phyloP scores from a whole-genome alignment of 2,329 filamentous ascomycete species.

The Aspergillus neotritici region DNA sequence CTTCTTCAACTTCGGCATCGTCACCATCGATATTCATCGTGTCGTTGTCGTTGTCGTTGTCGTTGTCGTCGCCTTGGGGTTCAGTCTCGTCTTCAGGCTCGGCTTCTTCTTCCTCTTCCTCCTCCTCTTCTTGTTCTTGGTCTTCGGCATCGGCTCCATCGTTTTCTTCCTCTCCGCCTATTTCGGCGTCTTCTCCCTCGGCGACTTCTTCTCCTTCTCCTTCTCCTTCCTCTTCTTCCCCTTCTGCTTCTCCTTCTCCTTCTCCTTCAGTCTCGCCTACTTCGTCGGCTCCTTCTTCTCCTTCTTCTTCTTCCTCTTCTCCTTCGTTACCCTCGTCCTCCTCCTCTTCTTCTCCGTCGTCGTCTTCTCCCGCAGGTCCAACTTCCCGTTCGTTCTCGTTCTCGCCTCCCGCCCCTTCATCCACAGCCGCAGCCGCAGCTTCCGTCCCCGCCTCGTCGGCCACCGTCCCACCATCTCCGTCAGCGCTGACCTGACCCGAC shows the following conservation, averaged over 20 bases:
- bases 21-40: conserved; percentile 9
- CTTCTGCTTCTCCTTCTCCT: conserved; percentile 7
- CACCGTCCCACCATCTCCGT: conserved; percentile 18
- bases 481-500: conserved; percentile 16
- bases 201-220: conserved; percentile 7
- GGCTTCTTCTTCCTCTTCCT: conserved; percentile 7
- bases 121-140: conserved; percentile 14
- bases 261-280: conserved; percentile 14
- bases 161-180: conserved; percentile 13
- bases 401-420: conserved; percentile 13
- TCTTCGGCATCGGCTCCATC: conserved; percentile 8
- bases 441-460: conserved; percentile 18
- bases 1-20: conserved; percentile 12
- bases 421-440: conserved; percentile 12
- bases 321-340: conserved; percentile 8
- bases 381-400: neutral
- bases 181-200: conserved; percentile 13
- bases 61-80: conserved; percentile 6
- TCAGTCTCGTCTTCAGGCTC: neutral
- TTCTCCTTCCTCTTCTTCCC: conserved; percentile 9
- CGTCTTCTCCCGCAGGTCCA: neutral
- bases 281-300: conserved; percentile 9
- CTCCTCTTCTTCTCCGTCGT: conserved; percentile 10
- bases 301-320: conserved; percentile 7
- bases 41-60: conserved; percentile 5